Base-by-base conservation (phyloP, 352 stramenopile species). In the Phytophthora colocasiae region DNA sequence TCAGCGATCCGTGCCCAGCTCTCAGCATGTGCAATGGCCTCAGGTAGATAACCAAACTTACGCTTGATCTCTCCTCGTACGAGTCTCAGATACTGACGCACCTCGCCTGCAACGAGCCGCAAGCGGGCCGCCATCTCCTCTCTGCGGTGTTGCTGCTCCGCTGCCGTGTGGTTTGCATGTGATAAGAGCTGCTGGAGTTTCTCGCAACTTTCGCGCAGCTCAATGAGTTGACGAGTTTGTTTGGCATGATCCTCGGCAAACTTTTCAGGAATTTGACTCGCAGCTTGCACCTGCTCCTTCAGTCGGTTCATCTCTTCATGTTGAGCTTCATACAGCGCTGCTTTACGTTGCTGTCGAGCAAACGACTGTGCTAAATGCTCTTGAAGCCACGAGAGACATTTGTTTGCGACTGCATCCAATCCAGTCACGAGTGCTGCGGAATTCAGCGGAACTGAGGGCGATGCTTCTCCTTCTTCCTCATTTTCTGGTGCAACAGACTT, bases 11-110 rank as follows among this genome's bases (percentile, higher is more conserved):
- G 69, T 15, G 73, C 41, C 83, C 83, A 94, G 59, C 63, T 80
- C 22, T 89, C 74, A 14, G 77, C 69, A 57, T 91, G 81, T 1
- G 82, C 71, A 52, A 94, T 92, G 12, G 83, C 73, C n/a, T 92
- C 83, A 6, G 83, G 86, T n/a, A 92, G 58, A 59, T 92, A 91
- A 11, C 83, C 83, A 47, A 92, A 94, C 52, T 92, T 92, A 46
- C 80, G 80, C 60, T 89, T 88, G 67, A 91, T 91, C 65, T 92
- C 83, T n/a, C 63, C 58, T 8, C 84, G 80, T 49, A 91, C 81
- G 40, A 91, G 63, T 26, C 83, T 77, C 60, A 92, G 58, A 38
- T 91, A 92, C 57, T 92, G 82, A 22, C 79, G 82, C 39, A 92
- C 73, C 49, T 92, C 81, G 3, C 69, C 73, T 41, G 81, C 69